These are phyloP conservation scores for Spathaspora sp. DNA, from an alignment of 1,139 yeast genomes.

Conservation along the genomic window DNA sequence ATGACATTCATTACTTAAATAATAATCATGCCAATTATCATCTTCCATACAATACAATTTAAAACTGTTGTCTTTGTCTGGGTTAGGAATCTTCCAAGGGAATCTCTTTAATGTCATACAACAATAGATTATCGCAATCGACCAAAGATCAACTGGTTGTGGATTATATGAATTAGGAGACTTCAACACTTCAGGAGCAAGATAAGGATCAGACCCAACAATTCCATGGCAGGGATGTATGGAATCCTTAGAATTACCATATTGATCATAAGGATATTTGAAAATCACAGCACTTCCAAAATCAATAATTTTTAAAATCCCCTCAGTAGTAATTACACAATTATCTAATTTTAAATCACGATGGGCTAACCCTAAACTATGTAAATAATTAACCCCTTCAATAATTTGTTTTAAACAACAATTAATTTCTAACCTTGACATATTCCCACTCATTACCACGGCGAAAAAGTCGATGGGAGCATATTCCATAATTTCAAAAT, in stretches of 20 bases:
- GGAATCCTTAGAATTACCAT: constrained; percentile 44
- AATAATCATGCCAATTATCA: constrained; percentile 52
- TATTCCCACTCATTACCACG: constrained; percentile 93
- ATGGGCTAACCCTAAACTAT: constrained; percentile 88
- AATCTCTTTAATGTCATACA: constrained; percentile 93
- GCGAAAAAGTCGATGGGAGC: constrained; percentile 97
- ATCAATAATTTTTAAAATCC: constrained; percentile 88
- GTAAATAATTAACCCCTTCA: constrained; percentile 82
- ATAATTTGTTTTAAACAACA: constrained; percentile 88
- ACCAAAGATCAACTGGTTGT: constrained; percentile 93
- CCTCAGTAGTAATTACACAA: constrained; percentile 84
- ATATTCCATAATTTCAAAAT: constrained; percentile 96
- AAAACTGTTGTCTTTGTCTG: constrained; percentile 80
- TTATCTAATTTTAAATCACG: constrained; percentile 93
- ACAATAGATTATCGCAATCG: constrained; percentile 90
- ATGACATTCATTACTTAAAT: constrained; percentile 51
- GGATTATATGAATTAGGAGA: constrained; percentile 77
- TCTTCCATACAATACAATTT: constrained; percentile 57
- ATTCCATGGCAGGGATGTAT: constrained; percentile 86
- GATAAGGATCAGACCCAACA: constrained; percentile 96
- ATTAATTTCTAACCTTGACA: constrained; percentile 81
- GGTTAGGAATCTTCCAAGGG: constrained; percentile 95
- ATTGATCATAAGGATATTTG: constrained; percentile 80
- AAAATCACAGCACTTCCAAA: constrained; percentile 96
- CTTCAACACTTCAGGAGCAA: constrained; percentile 92